These are phyloP conservation scores for Lepidopterella palustris DNA, from an alignment of 495 filamentous ascomycete genomes.

Conservation along the genomic window DNA sequence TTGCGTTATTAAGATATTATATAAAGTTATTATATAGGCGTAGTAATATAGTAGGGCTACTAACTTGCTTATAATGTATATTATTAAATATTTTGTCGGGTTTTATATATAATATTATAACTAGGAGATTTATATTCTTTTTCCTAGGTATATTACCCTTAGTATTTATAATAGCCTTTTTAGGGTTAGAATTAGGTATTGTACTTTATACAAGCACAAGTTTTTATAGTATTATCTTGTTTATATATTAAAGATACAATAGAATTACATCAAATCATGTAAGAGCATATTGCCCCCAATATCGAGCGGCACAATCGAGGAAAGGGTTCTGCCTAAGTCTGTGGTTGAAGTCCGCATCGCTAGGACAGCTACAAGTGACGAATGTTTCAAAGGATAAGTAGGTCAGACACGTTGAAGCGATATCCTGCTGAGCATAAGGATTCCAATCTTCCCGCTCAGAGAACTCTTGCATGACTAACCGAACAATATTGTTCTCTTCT, in stretches of 20 bases:
- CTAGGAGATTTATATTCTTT: background rate
- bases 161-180: background rate
- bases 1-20: too few relatives aligned
- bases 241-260: background rate
- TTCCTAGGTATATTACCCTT: background rate
- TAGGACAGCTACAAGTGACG: too few relatives aligned
- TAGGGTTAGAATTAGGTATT: background rate
- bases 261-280: background rate
- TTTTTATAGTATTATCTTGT: background rate
- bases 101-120: background rate
- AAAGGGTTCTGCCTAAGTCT: background rate
- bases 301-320: background rate
- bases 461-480: constrained; percentile 35
- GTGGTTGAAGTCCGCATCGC: background rate
- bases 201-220: background rate
- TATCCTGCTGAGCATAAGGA: background rate
- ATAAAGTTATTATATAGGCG: too few relatives aligned
- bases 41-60: too few relatives aligned
- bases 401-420: background rate
- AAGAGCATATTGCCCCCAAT: background rate
- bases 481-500: constrained; percentile 41
- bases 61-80: too few relatives aligned
- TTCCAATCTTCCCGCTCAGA: background rate
- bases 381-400: background rate
- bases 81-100: background rate